Conservation (phyloP, 768 basidiomycete species). For the Sarcodon sp. region DNA sequence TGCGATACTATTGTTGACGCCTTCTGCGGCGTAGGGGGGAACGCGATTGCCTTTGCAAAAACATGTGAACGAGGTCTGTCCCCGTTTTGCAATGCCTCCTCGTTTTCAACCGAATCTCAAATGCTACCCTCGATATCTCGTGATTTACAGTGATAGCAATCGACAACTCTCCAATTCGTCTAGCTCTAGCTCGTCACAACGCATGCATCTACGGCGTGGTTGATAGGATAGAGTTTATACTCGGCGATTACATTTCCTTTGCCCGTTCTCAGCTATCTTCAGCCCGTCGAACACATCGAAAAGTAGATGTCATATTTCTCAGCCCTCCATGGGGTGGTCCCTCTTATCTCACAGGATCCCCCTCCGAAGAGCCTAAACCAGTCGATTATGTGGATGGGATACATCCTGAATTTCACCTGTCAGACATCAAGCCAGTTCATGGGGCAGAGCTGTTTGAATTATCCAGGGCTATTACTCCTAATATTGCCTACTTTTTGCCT, state of each 20-base stretch:
- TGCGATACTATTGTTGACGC: slow-evolving; percentile 81
- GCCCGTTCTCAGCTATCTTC: slow-evolving; percentile 33
- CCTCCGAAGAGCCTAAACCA: slow-evolving; percentile 4
- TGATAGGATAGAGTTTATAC: slow-evolving; percentile 89
- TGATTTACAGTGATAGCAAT: slow-evolving; percentile 72
- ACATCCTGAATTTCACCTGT: slow-evolving; percentile 54
- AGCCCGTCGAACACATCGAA: slow-evolving; percentile 4
- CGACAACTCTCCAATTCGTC: slow-evolving; percentile 73
- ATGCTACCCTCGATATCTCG: not conserved
- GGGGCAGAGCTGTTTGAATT: slow-evolving; percentile 76
- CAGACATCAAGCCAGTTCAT: slow-evolving; percentile 64
- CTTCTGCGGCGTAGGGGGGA: slow-evolving; percentile 97
- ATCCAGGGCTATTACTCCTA: slow-evolving; percentile 55
- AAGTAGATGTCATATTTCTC: slow-evolving; percentile 80
- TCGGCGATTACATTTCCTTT: slow-evolving; percentile 76
- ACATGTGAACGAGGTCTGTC: slow-evolving; percentile 86
- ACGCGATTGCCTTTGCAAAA: slow-evolving; percentile 92
- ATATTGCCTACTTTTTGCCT: slow-evolving; percentile 86
- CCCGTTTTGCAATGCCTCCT: not conserved
- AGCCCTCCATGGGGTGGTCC: slow-evolving; percentile 97
- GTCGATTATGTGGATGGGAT: slow-evolving; percentile 6
- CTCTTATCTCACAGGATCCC: slow-evolving; percentile 38
- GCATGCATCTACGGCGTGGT: slow-evolving; percentile 90
- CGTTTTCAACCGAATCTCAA: not conserved
- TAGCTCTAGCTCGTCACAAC: slow-evolving; percentile 88